Evolutionary conservation across 768 basidiomycete genomes (phyloP), one percentile per base, ranked within the genome.

Genomic region (Rubroboletus pulcherrimus): DNA sequence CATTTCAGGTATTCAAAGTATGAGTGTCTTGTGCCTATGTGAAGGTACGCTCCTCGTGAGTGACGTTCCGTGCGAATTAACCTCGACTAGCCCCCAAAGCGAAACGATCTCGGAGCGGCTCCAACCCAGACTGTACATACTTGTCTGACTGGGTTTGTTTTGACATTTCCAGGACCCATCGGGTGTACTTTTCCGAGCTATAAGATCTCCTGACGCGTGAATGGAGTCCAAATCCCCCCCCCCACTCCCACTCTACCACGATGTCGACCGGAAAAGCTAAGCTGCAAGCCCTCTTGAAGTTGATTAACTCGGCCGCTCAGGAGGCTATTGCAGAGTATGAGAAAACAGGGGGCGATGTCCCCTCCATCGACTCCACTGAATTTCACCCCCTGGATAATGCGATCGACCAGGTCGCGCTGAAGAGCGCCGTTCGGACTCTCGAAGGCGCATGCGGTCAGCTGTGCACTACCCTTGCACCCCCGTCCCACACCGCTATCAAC

Each of bases 381-480:
- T 63, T 59, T 38, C 72, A 75, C 37, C 74, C 75, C 1, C 63
- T 79, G 49, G 76, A 77, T 42, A 39, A 57, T 30, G 61, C 63
- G 7, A 31, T 56, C 15, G 63, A 72, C 43, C 54, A 62, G 1
- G 49, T 65, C 21, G 60, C 55, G 0, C 52, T 73, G 40, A 69
- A 63, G 59, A 51, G 49, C 17, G 57, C 68, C 1, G 37, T 74
- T 37, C 62, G 66, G 21, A 66, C 56, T 2, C 59, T 74, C 19
- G 72, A 74, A 54, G 74, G 73, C 39, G 73, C 73, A 44, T 73
- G 73, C 56, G 63, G 63, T 15, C 75, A 73, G 54, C 40, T 75
- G 34, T 72, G 73, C 54, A 47, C 67, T 9, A 70, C 71, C 19
- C 63, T 75, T 12, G 71, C 73, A 12, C 73, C 64, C 0, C 75